A percentile compares a stretch with the other conserved stretches of the same genome.
Conservation (phyloP, 768 basidiomycete genomes). For the Lepiota brunneoincarnata region DNA sequence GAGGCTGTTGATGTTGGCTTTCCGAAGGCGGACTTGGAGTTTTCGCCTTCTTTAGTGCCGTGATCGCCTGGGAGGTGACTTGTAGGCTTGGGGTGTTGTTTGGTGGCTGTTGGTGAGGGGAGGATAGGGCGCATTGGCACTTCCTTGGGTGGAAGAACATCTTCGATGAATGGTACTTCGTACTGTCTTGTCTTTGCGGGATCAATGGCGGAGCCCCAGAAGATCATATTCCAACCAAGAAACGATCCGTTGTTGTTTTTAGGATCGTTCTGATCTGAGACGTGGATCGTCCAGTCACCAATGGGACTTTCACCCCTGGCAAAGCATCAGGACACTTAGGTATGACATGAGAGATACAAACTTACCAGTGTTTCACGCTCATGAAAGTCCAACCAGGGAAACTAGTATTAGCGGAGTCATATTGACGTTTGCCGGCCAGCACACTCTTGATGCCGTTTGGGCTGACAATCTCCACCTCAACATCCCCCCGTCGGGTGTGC, state of each 20-base stretch:
- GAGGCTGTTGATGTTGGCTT: conserved; percentile 23
- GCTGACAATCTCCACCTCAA: conserved; percentile 86
- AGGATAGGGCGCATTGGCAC: conserved; percentile 33
- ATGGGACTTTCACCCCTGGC: conserved; percentile 88
- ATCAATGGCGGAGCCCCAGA: conserved; percentile 90
- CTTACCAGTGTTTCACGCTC: conserved; percentile 96
- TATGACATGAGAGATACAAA: conserved; percentile 15
- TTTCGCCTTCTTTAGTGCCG: conserved; percentile 75
- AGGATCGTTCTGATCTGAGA: conserved; percentile 72
- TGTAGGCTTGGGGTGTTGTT: conserved; percentile 81
- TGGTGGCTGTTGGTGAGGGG: conserved; percentile 41
- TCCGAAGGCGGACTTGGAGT: conserved; percentile 70
- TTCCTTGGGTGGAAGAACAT: conserved; percentile 44
- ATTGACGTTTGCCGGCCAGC: conserved; percentile 66
- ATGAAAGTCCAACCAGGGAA: conserved; percentile 98
- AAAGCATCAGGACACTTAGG: conserved; percentile 10
- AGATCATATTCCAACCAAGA: conserved; percentile 87
- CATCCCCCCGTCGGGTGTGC: conserved; percentile 85
- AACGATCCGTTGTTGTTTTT: conserved; percentile 59
- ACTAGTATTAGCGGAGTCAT: conserved; percentile 65
- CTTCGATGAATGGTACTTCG: conserved; percentile 52
- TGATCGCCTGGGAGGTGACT: conserved; percentile 86
- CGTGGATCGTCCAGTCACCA: conserved; percentile 87
- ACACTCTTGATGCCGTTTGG: conserved; percentile 86
- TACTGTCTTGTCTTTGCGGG: conserved; percentile 61